These are phyloP conservation scores for Xylariaceae sp. DNA, from an alignment of 2,329 filamentous ascomycete species.

Conservation along the genomic window DNA sequence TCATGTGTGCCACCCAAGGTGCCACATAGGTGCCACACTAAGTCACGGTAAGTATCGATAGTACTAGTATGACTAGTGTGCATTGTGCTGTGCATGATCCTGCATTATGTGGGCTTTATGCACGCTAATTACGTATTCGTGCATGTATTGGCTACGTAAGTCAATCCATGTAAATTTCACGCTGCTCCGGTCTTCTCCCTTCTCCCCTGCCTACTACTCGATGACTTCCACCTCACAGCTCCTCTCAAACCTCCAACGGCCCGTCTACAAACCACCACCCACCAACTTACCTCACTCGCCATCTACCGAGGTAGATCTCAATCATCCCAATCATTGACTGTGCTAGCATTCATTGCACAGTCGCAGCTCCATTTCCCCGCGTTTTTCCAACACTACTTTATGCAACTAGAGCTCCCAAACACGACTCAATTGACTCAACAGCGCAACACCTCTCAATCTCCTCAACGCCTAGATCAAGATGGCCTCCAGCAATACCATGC, in stretches of 20 bases:
- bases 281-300: background rate
- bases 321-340: slow-evolving; percentile 39
- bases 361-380: slow-evolving; percentile 35
- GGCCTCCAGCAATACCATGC: slow-evolving; percentile 50
- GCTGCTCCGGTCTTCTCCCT: background rate
- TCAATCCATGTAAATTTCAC: no score
- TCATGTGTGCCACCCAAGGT: no score
- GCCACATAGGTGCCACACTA: no score
- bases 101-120: no score
- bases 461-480: slow-evolving; percentile 48
- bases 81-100: no score
- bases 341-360: slow-evolving; percentile 51
- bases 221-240: slow-evolving; percentile 8
- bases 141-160: no score
- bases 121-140: no score
- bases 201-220: background rate
- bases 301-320: background rate
- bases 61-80: no score
- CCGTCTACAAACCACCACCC: slow-evolving; percentile 1
- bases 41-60: no score
- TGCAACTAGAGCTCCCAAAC: slow-evolving; percentile 56
- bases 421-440: slow-evolving; percentile 29
- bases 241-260: slow-evolving; percentile 5
- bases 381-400: slow-evolving; percentile 50
- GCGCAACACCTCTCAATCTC: slow-evolving; percentile 33